These are phyloP conservation scores for Austropuccinia psidii DNA, from an alignment of 1,284 basidiomycete species.

Conservation along the genomic window DNA sequence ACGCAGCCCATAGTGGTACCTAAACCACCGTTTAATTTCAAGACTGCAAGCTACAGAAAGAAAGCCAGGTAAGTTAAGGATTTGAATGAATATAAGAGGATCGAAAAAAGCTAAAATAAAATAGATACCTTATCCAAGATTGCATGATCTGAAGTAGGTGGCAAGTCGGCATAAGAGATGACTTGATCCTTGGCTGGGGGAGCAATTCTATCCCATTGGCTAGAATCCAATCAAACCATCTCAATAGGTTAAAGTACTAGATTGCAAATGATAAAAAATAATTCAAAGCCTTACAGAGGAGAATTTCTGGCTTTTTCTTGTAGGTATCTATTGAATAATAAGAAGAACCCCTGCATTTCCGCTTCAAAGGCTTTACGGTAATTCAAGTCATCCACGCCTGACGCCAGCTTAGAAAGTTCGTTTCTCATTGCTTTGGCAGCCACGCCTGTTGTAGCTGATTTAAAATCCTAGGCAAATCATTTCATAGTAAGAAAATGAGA, in stretches of 20 bases:
- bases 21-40: slow-evolving; percentile 99
- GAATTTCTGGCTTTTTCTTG: slow-evolving; percentile 64
- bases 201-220: slow-evolving; percentile 96
- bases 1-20: slow-evolving; percentile 90
- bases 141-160: slow-evolving; percentile 57
- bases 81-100: background rate
- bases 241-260: slow-evolving; percentile 21
- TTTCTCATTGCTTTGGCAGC: slow-evolving; percentile 98
- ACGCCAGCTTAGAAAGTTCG: slow-evolving; percentile 88
- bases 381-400: slow-evolving; percentile 40
- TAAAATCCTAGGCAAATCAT: slow-evolving; percentile 60
- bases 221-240: slow-evolving; percentile 47
- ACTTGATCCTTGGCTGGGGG: slow-evolving; percentile 90
- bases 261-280: background rate
- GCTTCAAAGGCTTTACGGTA: slow-evolving; percentile 74
- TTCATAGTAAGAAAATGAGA: background rate
- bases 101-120: background rate
- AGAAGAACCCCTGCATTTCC: slow-evolving; percentile 99
- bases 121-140: slow-evolving; percentile 63
- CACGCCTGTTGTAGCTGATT: slow-evolving; percentile 95
- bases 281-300: background rate
- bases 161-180: slow-evolving; percentile 72
- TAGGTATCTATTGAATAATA: slow-evolving; percentile 96
- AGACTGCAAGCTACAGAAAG: slow-evolving; percentile 67
- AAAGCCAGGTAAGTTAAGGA: slow-evolving; percentile 42